These are phyloP conservation scores for Murraya paniculata DNA, from an alignment of 345 rosid genomes.

Conservation along the genomic window DNA sequence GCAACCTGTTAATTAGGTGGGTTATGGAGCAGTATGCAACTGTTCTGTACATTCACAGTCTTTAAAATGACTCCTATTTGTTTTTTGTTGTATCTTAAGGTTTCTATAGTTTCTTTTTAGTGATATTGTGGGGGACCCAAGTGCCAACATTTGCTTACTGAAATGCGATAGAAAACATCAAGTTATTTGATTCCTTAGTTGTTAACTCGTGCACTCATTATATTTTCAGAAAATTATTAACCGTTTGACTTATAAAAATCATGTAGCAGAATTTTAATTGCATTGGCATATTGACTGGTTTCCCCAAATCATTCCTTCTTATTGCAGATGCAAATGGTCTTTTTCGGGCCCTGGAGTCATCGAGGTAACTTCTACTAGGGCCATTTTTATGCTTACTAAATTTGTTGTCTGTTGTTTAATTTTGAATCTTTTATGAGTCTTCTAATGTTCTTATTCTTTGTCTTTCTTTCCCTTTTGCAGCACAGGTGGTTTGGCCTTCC, in stretches of 20 bases:
- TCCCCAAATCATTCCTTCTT: slow-evolving; percentile 14
- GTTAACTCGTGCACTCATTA: neutral
- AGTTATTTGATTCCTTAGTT: neutral
- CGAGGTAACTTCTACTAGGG: slow-evolving; percentile 41
- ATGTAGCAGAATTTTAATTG: slow-evolving; percentile 2
- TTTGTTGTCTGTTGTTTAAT: neutral
- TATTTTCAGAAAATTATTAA: neutral
- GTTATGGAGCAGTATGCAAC: neutral
- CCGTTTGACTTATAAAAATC: neutral
- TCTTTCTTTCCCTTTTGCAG: slow-evolving; percentile 49
- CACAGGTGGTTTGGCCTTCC: slow-evolving; percentile 50
- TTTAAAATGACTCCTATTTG: neutral
- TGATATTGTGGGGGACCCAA: neutral
- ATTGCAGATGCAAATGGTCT: slow-evolving; percentile 54
- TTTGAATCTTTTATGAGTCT: neutral
- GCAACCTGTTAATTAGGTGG: neutral
- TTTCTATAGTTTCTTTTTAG: neutral
- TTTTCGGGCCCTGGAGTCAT: slow-evolving; percentile 45
- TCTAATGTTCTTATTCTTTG: slow-evolving; percentile 4
- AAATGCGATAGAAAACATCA: neutral
- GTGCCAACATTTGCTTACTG: neutral
- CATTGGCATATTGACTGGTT: neutral
- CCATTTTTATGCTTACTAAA: neutral
- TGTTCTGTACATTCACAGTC: neutral
- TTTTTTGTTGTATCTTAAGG: neutral